These are phyloP conservation scores for Trichomonas gallinae DNA, from an alignment of 208 protist species.

Conservation along the genomic window DNA sequence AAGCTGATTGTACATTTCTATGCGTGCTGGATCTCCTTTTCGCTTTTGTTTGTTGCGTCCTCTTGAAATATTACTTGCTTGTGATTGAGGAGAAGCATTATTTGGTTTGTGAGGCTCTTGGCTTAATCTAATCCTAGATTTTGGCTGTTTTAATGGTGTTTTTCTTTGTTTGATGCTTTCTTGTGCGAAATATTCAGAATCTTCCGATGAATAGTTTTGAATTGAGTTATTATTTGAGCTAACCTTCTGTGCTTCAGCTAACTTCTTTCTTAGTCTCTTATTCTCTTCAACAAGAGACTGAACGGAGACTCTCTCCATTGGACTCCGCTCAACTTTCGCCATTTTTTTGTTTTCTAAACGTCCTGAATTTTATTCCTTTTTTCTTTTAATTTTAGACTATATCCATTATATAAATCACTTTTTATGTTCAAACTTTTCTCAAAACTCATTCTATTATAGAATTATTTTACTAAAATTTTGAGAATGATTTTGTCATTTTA, in stretches of 20 bases:
- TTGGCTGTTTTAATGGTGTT: not conserved
- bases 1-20: not conserved
- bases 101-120: not conserved
- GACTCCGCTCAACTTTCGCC: no score
- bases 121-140: not conserved
- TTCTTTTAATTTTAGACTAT: no score
- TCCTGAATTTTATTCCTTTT: no score
- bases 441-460: no score
- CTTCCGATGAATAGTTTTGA: not conserved
- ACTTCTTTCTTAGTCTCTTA: not conserved
- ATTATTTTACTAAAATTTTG: no score
- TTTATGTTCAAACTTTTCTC: no score
- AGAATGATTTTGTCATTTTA: no score
- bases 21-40: not conserved
- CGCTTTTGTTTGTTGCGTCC: not conserved
- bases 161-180: not conserved
- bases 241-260: not conserved
- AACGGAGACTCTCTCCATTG: not conserved
- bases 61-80: not conserved
- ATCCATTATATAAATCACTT: no score
- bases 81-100: not conserved
- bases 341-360: no score
- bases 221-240: not conserved
- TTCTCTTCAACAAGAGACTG: not conserved
- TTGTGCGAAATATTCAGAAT: not conserved